These are phyloP conservation scores for Boletus subcaerulescens DNA, from an alignment of 768 basidiomycete species.

Conservation along the genomic window DNA sequence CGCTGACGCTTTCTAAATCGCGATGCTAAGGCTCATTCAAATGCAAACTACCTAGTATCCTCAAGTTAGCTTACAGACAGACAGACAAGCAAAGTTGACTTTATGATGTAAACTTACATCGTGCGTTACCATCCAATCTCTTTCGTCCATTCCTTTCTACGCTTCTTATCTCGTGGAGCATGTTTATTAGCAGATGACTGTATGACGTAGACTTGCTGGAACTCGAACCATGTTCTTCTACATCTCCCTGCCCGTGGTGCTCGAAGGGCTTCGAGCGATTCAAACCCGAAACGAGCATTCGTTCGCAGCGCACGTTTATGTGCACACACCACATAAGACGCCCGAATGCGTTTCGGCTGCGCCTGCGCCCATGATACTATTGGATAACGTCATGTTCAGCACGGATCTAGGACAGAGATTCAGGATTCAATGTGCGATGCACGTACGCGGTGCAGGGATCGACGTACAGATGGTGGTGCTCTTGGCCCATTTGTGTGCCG, in stretches of 20 bases:
- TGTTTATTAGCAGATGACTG: constrained; percentile 2
- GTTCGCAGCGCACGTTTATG: constrained; percentile 63
- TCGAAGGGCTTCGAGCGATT: constrained; percentile 55
- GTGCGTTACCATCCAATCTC: not conserved
- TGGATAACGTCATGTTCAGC: not conserved
- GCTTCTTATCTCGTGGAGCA: not conserved
- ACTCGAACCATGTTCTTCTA: too few relatives aligned
- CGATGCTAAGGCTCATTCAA: not conserved
- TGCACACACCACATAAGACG: constrained; percentile 26
- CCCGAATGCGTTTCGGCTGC: constrained; percentile 69
- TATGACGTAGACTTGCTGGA: constrained; percentile 1
- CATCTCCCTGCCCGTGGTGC: constrained; percentile 18
- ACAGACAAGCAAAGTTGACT: not conserved
- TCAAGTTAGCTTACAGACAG: not conserved
- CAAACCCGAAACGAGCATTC: constrained; percentile 60
- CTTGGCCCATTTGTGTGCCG: too few relatives aligned
- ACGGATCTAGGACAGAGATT: too few relatives aligned
- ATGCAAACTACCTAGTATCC: not conserved
- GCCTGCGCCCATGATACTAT: constrained; percentile 55
- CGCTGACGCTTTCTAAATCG: not conserved
- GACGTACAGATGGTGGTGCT: too few relatives aligned
- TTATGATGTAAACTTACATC: not conserved
- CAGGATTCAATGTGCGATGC: too few relatives aligned
- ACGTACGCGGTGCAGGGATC: too few relatives aligned
- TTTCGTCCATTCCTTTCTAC: not conserved